Evolutionary conservation across 1,139 yeast species (phyloP).

Genomic region (Zygoascus sp.): DNA sequence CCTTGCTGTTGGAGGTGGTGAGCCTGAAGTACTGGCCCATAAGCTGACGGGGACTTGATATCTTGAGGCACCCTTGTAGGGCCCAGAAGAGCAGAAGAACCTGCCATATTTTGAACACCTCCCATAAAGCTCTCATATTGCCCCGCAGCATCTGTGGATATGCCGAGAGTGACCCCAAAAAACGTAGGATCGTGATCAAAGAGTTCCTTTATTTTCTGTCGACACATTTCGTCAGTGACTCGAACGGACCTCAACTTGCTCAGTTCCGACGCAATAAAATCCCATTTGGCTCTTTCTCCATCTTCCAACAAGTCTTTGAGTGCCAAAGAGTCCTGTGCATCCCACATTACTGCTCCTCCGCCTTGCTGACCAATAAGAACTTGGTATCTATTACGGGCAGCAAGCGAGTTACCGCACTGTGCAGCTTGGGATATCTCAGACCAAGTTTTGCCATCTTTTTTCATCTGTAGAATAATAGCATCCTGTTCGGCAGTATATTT

Average conservation of each 20-base stretch:
- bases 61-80: background rate
- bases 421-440: constrained; percentile 67
- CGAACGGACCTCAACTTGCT: constrained; percentile 54
- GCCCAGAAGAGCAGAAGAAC: background rate
- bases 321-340: constrained; percentile 49
- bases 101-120: background rate
- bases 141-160: constrained; percentile 4
- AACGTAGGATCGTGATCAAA: constrained; percentile 54
- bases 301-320: constrained; percentile 55
- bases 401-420: constrained; percentile 61
- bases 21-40: background rate
- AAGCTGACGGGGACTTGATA: background rate
- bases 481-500: constrained; percentile 70
- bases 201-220: constrained; percentile 49
- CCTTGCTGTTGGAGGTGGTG: background rate
- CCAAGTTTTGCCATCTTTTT: constrained; percentile 65
- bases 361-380: constrained; percentile 83
- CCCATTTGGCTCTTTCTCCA: constrained; percentile 72
- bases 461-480: constrained; percentile 55
- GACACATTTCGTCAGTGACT: constrained; percentile 52
- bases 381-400: constrained; percentile 75
- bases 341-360: constrained; percentile 66
- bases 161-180: constrained; percentile 45
- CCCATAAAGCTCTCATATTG: constrained; percentile 7
- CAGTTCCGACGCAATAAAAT: constrained; percentile 56